These are phyloP conservation scores for Starmerella etchellsii DNA, from an alignment of 805 yeast genomes.

Conservation along the genomic window DNA sequence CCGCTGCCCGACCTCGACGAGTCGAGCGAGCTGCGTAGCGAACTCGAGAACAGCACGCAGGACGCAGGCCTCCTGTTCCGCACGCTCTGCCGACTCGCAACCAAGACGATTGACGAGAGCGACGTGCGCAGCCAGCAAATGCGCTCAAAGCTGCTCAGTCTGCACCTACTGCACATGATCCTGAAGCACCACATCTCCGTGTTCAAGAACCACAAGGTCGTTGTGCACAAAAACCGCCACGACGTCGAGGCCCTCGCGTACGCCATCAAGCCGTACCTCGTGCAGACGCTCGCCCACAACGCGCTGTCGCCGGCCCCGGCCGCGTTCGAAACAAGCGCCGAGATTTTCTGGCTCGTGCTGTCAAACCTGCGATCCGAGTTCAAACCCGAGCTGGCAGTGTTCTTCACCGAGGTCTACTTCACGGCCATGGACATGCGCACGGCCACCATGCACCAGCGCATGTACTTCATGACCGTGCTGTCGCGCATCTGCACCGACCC, in stretches of 20 bases:
- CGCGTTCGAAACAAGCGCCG: slow-evolving; percentile 80
- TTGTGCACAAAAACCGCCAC: slow-evolving; percentile 23
- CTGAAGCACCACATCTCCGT: slow-evolving; percentile 74
- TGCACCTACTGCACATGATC: slow-evolving; percentile 77
- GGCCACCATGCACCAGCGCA: slow-evolving; percentile 83
- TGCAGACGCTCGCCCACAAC: slow-evolving; percentile 73
- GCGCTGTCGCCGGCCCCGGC: slow-evolving; percentile 87
- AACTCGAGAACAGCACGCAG: slow-evolving; percentile 58
- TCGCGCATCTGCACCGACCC: slow-evolving; percentile 80
- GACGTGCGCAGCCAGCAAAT: slow-evolving; percentile 76
- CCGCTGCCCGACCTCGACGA: slow-evolving; percentile 23
- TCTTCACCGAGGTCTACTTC: slow-evolving; percentile 82
- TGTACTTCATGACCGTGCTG: slow-evolving; percentile 69
- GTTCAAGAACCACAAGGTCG: slow-evolving; percentile 37
- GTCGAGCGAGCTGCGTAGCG: slow-evolving; percentile 34
- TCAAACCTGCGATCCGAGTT: slow-evolving; percentile 75
- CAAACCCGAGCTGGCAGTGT: slow-evolving; percentile 86
- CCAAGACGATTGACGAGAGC: slow-evolving; percentile 62
- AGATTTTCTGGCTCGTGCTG: slow-evolving; percentile 82
- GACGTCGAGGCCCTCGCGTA: slow-evolving; percentile 41
- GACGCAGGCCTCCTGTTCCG: slow-evolving; percentile 90
- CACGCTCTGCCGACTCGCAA: slow-evolving; percentile 87
- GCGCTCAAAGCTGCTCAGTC: slow-evolving; percentile 76
- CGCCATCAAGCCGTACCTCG: slow-evolving; percentile 72
- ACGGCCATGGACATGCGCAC: slow-evolving; percentile 88